Evolutionary conservation across 768 basidiomycete species (phyloP), one percentile per base, ranked within the genome.

Genomic region (Lactarius vividus): DNA sequence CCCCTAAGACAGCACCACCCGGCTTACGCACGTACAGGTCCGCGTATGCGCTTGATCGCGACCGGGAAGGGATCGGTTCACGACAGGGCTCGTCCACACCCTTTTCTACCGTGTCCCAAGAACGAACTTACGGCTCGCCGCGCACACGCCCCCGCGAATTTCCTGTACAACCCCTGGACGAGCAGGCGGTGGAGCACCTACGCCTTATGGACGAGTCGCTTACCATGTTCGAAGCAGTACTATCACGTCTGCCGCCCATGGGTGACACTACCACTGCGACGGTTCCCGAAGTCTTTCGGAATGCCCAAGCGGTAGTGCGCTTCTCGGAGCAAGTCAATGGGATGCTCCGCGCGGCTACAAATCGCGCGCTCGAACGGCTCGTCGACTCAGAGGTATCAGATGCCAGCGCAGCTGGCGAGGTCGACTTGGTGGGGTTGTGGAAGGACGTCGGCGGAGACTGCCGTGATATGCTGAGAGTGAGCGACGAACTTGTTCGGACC

Each of bases 401-500:
- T 39, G 81, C 79, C 61, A 61, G 52, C 44, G 68, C 53, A n/a
- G 72, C 69, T 13, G 70, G 67, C 15, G 72, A 72, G 53, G 73
- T 76, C 70, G 77, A 82, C 54, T 69, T 84, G 29, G 81, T 78
- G 13, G 84, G 86, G 61, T 76, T 91, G 33, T 93, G 91, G 91
- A 79, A 82, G 61, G 77, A 80, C 56, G 82, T 92, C 6, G 88
- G 88, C 0, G 82, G 81, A 10, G 91, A 94, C 69, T 89, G 85
- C 70, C 77, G 91, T 42, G 92, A 94, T 60, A 82, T 84, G 59
- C 69, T 90, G 69, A 80, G 88, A 71, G 82, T 85, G 62, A 88
- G 88, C 66, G 92, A 94, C 73, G 92, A 94, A 73, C 78, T 92
- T 55, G 87, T 93, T 4, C 79, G 92, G 62, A 86, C 85, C 8